A percentile compares a stretch with the other conserved stretches of the same genome.
Conservation (phyloP, 306 rosid species). For the Pyrus pyrifolia region DNA sequence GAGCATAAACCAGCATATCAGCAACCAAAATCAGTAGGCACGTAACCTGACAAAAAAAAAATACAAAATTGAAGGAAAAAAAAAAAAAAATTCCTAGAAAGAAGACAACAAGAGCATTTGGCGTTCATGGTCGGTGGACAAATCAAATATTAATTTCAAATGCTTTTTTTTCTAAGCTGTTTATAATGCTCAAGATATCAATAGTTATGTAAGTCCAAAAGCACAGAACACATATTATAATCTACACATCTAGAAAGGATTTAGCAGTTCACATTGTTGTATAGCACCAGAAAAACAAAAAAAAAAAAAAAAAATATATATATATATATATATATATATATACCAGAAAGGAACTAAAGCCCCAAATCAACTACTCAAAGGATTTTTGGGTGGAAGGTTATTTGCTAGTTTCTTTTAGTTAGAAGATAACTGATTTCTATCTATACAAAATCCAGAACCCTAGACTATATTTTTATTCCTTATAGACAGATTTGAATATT, state of each 20-base stretch:
- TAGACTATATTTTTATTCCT: not conserved
- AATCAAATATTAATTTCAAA: not conserved
- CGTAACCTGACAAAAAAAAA: slow-evolving; percentile 49
- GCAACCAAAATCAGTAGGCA: slow-evolving; percentile 59
- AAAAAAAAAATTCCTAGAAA: not conserved
- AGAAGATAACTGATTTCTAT: not conserved
- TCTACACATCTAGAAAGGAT: not conserved
- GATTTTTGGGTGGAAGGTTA: not conserved
- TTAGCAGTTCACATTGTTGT: too few relatives aligned
- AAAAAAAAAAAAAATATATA: too few relatives aligned
- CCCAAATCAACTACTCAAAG: not conserved
- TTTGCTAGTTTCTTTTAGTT: not conserved
- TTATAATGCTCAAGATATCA: not conserved
- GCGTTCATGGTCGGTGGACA: not conserved
- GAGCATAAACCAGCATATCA: slow-evolving; percentile 58
- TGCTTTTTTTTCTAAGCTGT: not conserved
- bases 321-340: not conserved
- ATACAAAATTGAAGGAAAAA: slow-evolving; percentile 6
- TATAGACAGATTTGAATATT: not conserved
- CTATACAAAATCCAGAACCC: too few relatives aligned
- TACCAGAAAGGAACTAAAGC: not conserved
- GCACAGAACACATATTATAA: not conserved
- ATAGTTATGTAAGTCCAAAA: not conserved
- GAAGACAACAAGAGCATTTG: not conserved
- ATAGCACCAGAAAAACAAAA: too few relatives aligned